A percentile compares a stretch with the other conserved stretches of the same genome.
Conservation (phyloP, 169 alveolate species). For the Plasmodium vivax region DNA sequence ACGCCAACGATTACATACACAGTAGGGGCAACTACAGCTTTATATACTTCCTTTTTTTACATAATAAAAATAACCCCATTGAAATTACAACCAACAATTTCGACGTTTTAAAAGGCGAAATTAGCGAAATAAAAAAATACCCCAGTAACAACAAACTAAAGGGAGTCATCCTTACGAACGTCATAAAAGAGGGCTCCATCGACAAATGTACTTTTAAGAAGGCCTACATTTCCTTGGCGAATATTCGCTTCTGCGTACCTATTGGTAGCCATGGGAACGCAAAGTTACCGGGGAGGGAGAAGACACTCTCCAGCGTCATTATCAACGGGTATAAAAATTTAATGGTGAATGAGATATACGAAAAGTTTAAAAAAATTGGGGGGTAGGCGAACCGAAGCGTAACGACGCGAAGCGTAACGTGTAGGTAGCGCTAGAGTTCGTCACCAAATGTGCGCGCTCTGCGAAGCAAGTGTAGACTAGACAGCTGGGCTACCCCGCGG, state of each 20-base stretch:
- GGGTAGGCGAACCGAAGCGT: neutral
- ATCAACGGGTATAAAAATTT: conserved; percentile 29
- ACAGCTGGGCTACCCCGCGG: neutral
- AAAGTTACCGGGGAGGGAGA: neutral
- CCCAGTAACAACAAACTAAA: conserved; percentile 34
- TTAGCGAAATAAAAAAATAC: conserved; percentile 33
- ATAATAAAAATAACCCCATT: conserved; percentile 24
- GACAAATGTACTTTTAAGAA: neutral
- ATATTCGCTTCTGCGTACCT: conserved; percentile 42
- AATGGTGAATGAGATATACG: conserved; percentile 57
- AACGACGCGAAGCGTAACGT: neutral
- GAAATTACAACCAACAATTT: conserved; percentile 56
- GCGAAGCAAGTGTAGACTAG: neutral
- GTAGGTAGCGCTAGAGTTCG: neutral
- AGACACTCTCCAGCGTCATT: conserved; percentile 10
- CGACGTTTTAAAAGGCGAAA: conserved; percentile 29
- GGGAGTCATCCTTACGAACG: conserved; percentile 50
- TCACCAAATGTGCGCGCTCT: neutral
- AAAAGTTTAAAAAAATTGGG: conserved; percentile 53
- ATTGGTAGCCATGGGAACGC: neutral
- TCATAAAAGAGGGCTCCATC: neutral
- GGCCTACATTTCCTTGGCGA: conserved; percentile 21
- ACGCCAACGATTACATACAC: neutral
- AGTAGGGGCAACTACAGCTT: conserved; percentile 23
- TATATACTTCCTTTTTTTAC: conserved; percentile 45